These are phyloP conservation scores for Eucalyptus pauciflora DNA, from an alignment of 345 rosid species.

Conservation along the genomic window DNA sequence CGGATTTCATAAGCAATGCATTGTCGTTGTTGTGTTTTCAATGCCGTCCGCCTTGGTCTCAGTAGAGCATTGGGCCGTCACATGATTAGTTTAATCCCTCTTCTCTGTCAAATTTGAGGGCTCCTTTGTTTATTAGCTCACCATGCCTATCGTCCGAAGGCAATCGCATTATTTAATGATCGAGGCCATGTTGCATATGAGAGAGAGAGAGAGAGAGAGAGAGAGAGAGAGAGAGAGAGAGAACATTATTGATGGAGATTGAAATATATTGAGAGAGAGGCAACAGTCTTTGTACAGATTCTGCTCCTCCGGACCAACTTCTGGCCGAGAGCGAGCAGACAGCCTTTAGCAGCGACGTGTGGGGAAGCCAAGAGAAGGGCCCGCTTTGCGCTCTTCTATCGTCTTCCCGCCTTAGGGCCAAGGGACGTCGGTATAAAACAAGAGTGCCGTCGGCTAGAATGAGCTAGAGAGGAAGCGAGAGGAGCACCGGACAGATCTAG, in stretches of 20 bases:
- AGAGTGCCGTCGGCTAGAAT: neutral
- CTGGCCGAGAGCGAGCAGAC: neutral
- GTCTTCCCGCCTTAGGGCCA: neutral
- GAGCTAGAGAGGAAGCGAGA: neutral
- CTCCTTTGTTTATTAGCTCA: neutral
- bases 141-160: neutral
- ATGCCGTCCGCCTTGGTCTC: conserved; percentile 34
- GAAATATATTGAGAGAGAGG: neutral
- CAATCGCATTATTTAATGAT: neutral
- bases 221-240: neutral
- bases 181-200: neutral
- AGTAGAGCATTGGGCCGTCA: conserved; percentile 24
- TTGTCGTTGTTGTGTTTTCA: neutral
- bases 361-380: neutral
- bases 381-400: neutral
- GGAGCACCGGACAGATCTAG: neutral
- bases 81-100: conserved; percentile 6
- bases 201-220: neutral
- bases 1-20: neutral
- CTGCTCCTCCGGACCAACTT: neutral
- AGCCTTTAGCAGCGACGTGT: neutral
- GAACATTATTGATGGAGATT: neutral
- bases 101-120: neutral
- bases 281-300: neutral
- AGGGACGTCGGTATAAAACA: neutral